Evolutionary conservation across 2,329 filamentous ascomycete species (phyloP).

Genomic region (Neurospora sp.): DNA sequence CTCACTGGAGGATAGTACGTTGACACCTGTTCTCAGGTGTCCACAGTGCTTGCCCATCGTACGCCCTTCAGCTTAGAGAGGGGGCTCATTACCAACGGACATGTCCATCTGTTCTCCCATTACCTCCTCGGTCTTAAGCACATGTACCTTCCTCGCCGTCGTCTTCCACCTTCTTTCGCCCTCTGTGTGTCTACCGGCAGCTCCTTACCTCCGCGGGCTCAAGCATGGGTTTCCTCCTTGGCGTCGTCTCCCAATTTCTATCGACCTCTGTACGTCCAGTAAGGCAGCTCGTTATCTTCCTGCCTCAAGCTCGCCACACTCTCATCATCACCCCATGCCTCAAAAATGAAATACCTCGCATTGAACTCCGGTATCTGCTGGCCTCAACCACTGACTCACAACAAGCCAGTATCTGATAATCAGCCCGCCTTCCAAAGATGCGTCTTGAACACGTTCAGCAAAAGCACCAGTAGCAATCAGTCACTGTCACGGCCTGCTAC

Average conservation of each 20-base stretch:
- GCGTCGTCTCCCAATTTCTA: not conserved
- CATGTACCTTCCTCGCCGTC: not conserved
- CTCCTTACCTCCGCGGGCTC: not conserved
- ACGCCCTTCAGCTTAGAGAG: not conserved
- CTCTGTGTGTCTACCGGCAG: no score
- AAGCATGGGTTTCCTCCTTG: not conserved
- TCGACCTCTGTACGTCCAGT: not conserved
- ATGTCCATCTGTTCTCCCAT: not conserved
- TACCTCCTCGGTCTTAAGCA: not conserved
- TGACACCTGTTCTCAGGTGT: not conserved
- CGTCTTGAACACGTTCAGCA: not conserved
- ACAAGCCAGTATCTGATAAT: not conserved
- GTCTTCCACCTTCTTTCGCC: not conserved
- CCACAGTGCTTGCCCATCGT: not conserved
- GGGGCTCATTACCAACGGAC: not conserved
- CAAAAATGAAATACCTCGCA: not conserved
- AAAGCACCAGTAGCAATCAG: not conserved
- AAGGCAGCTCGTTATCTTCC: not conserved
- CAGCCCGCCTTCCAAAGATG: not conserved
- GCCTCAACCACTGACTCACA: not conserved
- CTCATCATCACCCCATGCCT: not conserved
- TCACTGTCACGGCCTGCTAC: not conserved
- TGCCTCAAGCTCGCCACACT: not conserved
- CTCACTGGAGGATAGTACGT: not conserved
- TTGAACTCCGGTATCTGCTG: not conserved